Conservation (phyloP, 2,329 filamentous ascomycete species). For the Onygenales sp. region DNA sequence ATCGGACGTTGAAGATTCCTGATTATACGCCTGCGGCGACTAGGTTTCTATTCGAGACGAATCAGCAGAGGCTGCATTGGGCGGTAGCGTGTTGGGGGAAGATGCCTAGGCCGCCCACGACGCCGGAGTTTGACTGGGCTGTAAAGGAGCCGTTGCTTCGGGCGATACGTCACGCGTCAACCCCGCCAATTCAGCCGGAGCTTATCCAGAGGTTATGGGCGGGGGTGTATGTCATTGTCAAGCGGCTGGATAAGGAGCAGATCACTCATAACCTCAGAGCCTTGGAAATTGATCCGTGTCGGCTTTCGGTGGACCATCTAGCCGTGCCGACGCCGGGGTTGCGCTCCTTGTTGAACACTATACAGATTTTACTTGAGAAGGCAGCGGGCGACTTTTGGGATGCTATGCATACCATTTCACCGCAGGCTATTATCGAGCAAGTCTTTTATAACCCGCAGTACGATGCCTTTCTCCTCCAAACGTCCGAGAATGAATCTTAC, state of each 20-base stretch:
- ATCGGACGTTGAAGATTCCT: slow-evolving; percentile 66
- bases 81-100: slow-evolving; percentile 60
- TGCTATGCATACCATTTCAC: slow-evolving; percentile 70
- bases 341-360: slow-evolving; percentile 58
- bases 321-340: slow-evolving; percentile 53
- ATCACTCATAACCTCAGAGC: slow-evolving; percentile 70
- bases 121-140: slow-evolving; percentile 77
- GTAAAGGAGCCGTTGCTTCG: slow-evolving; percentile 63
- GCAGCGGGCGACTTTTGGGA: slow-evolving; percentile 80
- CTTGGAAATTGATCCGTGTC: slow-evolving; percentile 62
- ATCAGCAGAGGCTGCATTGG: slow-evolving; percentile 56
- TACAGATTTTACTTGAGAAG: slow-evolving; percentile 63
- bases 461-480: slow-evolving; percentile 43
- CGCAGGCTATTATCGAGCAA: slow-evolving; percentile 72
- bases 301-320: slow-evolving; percentile 57
- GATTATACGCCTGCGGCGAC: slow-evolving; percentile 73
- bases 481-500: slow-evolving; percentile 42
- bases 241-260: slow-evolving; percentile 60
- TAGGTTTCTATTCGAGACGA: slow-evolving; percentile 69
- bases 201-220: slow-evolving; percentile 69
- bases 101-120: slow-evolving; percentile 53
- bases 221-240: slow-evolving; percentile 64
- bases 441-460: slow-evolving; percentile 67
- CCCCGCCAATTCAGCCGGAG: slow-evolving; percentile 41
- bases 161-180: slow-evolving; percentile 54